phyloP scores from a whole-genome alignment of 2,329 filamentous ascomycete genomes.

The Hymenoscyphus fraxineus region DNA sequence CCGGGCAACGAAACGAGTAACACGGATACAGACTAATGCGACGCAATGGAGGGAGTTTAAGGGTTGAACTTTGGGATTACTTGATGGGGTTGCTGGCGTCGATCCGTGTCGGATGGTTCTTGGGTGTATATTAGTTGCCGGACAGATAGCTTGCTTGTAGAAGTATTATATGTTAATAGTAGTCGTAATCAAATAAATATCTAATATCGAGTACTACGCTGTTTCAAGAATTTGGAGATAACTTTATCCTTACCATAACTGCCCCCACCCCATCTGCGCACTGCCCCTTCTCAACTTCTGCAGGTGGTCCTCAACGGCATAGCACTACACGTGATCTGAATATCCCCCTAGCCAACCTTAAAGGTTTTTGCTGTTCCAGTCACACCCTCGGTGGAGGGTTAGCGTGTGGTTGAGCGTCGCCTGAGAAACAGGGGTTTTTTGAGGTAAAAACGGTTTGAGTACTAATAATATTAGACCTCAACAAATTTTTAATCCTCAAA shows the following conservation, averaged over 20 bases:
- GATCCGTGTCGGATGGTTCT: constrained; percentile 4
- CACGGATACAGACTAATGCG: constrained; percentile 26
- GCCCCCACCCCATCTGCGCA: background rate
- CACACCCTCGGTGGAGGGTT: too few relatives aligned
- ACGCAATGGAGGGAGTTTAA: background rate
- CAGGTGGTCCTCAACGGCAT: background rate
- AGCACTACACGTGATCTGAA: background rate
- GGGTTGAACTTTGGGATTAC: constrained; percentile 6
- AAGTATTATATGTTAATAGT: constrained; percentile 10
- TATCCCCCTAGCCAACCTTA: too few relatives aligned
- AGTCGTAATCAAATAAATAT: constrained; percentile 7
- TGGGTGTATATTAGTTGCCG: constrained; percentile 11
- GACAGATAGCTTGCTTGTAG: constrained; percentile 4
- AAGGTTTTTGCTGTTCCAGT: too few relatives aligned
- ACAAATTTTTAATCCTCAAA: too few relatives aligned
- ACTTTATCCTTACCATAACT: background rate
- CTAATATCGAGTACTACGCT: background rate
- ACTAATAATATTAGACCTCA: too few relatives aligned
- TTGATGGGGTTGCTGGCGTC: constrained; percentile 6
- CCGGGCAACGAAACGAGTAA: constrained; percentile 44
- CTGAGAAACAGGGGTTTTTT: too few relatives aligned
- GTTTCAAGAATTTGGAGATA: too few relatives aligned
- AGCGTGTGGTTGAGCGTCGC: too few relatives aligned
- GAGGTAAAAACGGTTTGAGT: too few relatives aligned
- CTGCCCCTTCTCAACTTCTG: background rate